phyloP scores from a whole-genome alignment of 2,329 filamentous ascomycete genomes.

The Aspergillus puulaauensis region DNA sequence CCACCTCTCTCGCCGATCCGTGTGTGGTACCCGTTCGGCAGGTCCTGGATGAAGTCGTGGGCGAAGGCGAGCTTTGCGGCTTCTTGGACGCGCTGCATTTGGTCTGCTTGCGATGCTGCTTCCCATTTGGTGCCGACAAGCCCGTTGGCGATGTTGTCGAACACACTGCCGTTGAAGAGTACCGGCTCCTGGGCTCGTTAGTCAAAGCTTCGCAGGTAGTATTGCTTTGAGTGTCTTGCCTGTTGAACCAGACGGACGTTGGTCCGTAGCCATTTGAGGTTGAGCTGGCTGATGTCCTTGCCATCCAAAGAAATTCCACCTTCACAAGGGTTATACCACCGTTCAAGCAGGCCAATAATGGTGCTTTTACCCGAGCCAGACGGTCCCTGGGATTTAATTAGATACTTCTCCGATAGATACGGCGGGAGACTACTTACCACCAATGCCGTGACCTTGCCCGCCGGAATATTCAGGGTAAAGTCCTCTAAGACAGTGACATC shows the following conservation, averaged over 20 bases:
- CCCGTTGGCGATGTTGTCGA: slow-evolving; percentile 84
- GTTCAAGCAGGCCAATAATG: slow-evolving; percentile 86
- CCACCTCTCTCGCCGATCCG: slow-evolving; percentile 95
- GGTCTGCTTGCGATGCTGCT: slow-evolving; percentile 63
- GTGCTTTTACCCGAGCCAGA: slow-evolving; percentile 95
- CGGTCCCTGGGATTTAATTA: slow-evolving; percentile 55
- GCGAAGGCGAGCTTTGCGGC: slow-evolving; percentile 91
- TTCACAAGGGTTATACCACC: slow-evolving; percentile 86
- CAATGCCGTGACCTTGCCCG: slow-evolving; percentile 87
- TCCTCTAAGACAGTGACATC: slow-evolving; percentile 86
- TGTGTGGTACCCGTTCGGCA: slow-evolving; percentile 89
- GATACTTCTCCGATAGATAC: no score
- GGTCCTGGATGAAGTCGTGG: slow-evolving; percentile 79
- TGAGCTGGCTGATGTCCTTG: slow-evolving; percentile 74
- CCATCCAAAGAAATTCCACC: slow-evolving; percentile 83
- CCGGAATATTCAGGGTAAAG: slow-evolving; percentile 75
- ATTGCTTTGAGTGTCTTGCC: slow-evolving; percentile 1
- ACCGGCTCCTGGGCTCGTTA: slow-evolving; percentile 63
- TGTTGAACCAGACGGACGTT: slow-evolving; percentile 92
- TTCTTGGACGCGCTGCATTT: slow-evolving; percentile 70
- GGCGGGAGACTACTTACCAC: slow-evolving; percentile 47
- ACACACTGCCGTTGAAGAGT: slow-evolving; percentile 86
- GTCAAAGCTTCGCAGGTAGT: no score
- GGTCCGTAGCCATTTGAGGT: slow-evolving; percentile 85
- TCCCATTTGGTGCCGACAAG: slow-evolving; percentile 82